These are phyloP conservation scores for Yamadazyma nakazawae DNA, from an alignment of 805 yeast species.

Conservation along the genomic window DNA sequence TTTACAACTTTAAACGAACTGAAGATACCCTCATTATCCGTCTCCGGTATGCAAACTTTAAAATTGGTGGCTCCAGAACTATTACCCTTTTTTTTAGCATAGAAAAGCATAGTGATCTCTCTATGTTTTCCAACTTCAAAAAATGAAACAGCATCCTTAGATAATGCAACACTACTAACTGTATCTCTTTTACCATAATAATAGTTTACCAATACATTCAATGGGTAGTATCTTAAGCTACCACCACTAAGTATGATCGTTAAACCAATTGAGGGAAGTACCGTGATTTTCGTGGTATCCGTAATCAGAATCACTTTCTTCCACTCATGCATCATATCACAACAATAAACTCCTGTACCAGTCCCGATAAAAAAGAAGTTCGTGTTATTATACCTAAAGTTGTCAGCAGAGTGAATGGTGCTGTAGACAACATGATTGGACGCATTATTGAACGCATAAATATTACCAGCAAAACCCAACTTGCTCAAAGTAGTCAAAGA, in stretches of 20 bases:
- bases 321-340: slow-evolving; percentile 52
- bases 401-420: slow-evolving; percentile 40
- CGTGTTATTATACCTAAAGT: slow-evolving; percentile 45
- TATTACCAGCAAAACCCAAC: slow-evolving; percentile 24
- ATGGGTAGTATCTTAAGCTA: slow-evolving; percentile 56
- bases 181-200: slow-evolving; percentile 43
- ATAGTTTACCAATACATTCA: slow-evolving; percentile 60
- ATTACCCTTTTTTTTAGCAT: slow-evolving; percentile 51
- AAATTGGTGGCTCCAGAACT: slow-evolving; percentile 42
- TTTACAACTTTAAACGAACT: slow-evolving; percentile 37
- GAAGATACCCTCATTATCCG: slow-evolving; percentile 51
- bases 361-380: slow-evolving; percentile 57
- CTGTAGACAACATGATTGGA: slow-evolving; percentile 29
- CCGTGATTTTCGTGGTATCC: slow-evolving; percentile 58
- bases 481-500: slow-evolving; percentile 18
- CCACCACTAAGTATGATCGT: slow-evolving; percentile 58
- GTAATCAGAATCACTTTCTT: slow-evolving; percentile 50
- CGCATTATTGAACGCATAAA: slow-evolving; percentile 21
- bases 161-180: slow-evolving; percentile 46
- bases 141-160: slow-evolving; percentile 49
- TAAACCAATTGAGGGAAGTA: slow-evolving; percentile 53
- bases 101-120: slow-evolving; percentile 54
- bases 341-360: slow-evolving; percentile 58
- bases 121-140: slow-evolving; percentile 71
- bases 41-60: slow-evolving; percentile 55